A percentile compares a stretch with the other conserved stretches of the same genome.
These are phyloP conservation scores for Blastomyces percursus DNA, from an alignment of 2,329 filamentous ascomycete species.

Conservation along the genomic window DNA sequence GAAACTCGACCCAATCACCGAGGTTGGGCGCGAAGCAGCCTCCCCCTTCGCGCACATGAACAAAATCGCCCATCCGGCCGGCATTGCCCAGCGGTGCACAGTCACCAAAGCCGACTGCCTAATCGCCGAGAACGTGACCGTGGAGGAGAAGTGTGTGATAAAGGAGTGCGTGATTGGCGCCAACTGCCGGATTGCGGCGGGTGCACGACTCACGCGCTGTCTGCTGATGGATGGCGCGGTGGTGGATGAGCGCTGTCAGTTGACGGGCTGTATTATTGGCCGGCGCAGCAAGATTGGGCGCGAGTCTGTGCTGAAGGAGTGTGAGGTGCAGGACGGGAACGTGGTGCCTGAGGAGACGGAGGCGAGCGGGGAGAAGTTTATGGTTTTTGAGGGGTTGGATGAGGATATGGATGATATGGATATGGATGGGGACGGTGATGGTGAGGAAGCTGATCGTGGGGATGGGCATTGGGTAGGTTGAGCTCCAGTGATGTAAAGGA, in stretches of 20 bases:
- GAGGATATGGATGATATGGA: conserved; percentile 26
- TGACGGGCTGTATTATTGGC: conserved; percentile 81
- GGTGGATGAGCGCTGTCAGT: conserved; percentile 69
- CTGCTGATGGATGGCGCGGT: conserved; percentile 86
- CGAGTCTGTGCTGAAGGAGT: conserved; percentile 68
- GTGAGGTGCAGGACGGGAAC: conserved; percentile 80
- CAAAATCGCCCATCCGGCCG: conserved; percentile 75
- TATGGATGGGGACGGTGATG: conserved; percentile 16
- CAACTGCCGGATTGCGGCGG: conserved; percentile 73
- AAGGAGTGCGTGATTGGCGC: conserved; percentile 84
- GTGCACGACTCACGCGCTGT: conserved; percentile 78
- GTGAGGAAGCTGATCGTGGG: not conserved
- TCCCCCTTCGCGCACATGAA: conserved; percentile 66
- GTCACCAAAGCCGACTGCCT: conserved; percentile 74
- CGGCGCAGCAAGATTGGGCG: conserved; percentile 73
- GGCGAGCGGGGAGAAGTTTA: conserved; percentile 52
- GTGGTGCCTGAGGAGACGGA: conserved; percentile 68
- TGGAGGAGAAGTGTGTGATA: conserved; percentile 82
- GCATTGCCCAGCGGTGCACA: conserved; percentile 67
- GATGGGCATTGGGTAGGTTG: not conserved
- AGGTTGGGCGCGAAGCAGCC: conserved; percentile 40
- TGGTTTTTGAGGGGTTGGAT: conserved; percentile 40
- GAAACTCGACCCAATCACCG: conserved; percentile 55
- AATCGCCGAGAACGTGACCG: conserved; percentile 76
- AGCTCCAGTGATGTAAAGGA: not conserved